A percentile compares a stretch with the other conserved stretches of the same genome.
These are phyloP conservation scores for Zhuliangozyma parablackwelliae DNA, from an alignment of 1,139 yeast genomes.

Conservation along the genomic window DNA sequence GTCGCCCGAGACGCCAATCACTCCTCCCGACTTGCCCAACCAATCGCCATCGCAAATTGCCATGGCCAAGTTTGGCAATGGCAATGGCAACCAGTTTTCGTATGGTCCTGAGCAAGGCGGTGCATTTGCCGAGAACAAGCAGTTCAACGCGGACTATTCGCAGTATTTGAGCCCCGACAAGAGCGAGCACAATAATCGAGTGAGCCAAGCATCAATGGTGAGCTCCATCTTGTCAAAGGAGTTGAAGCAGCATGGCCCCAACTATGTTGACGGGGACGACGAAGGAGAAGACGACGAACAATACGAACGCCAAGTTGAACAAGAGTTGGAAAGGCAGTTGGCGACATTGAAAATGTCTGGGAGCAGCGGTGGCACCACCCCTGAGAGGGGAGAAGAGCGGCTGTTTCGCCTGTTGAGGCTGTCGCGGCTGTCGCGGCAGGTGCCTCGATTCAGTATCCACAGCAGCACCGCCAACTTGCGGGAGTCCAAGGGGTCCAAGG, in stretches of 20 bases:
- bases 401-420: neutral
- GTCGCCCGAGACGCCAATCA: slow-evolving; percentile 6
- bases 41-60: slow-evolving; percentile 8
- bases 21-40: slow-evolving; percentile 9
- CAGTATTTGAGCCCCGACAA: neutral
- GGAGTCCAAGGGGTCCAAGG: slow-evolving; percentile 1
- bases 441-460: slow-evolving; percentile 8
- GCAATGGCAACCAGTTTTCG: neutral
- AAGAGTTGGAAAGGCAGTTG: slow-evolving; percentile 39
- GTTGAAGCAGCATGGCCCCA: slow-evolving; percentile 8
- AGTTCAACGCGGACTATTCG: no score
- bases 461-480: neutral
- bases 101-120: neutral
- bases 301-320: slow-evolving; percentile 17
- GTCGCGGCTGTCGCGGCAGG: neutral
- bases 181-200: slow-evolving; percentile 10
- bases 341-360: slow-evolving; percentile 31
- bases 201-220: slow-evolving; percentile 39
- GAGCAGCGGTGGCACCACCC: slow-evolving; percentile 4
- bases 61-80: slow-evolving; percentile 8
- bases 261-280: neutral
- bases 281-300: slow-evolving; percentile 25
- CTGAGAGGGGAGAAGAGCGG: neutral
- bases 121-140: no score
- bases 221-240: slow-evolving; percentile 42